These are phyloP conservation scores for Plenodomus tracheiphilus DNA, from an alignment of 2,329 filamentous ascomycete species.

Conservation along the genomic window DNA sequence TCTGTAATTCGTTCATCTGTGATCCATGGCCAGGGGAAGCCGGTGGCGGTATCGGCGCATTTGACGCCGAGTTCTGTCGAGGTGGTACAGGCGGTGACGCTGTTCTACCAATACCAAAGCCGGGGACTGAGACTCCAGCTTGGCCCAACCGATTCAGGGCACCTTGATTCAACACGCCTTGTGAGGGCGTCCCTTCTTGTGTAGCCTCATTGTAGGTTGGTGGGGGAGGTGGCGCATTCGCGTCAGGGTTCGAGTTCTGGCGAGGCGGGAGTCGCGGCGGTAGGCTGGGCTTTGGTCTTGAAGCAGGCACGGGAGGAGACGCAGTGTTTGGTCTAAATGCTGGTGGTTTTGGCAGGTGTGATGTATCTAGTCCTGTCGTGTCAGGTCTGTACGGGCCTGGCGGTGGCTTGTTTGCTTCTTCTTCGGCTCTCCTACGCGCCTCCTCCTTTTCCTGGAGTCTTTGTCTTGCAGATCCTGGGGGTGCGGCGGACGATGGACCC, in stretches of 20 bases:
- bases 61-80: conserved; percentile 41
- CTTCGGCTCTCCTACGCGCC: conserved; percentile 41
- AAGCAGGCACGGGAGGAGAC: conserved; percentile 23
- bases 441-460: conserved; percentile 40
- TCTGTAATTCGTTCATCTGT: conserved; percentile 69
- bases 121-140: conserved; percentile 78
- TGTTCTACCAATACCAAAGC: conserved; percentile 68
- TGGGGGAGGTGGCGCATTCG: conserved; percentile 51
- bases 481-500: conserved; percentile 50
- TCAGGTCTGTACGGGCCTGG: conserved; percentile 70
- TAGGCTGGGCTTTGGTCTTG: conserved; percentile 57
- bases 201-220: conserved; percentile 53
- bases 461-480: conserved; percentile 45
- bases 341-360: conserved; percentile 72
- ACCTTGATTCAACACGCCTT: conserved; percentile 57
- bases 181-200: conserved; percentile 31
- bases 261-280: conserved; percentile 75
- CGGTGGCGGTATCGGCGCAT: conserved; percentile 21
- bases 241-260: conserved; percentile 57
- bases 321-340: conserved; percentile 50
- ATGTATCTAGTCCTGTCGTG: conserved; percentile 71
- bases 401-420: conserved; percentile 46
- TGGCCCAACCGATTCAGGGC: conserved; percentile 69
- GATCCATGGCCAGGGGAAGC: conserved; percentile 27
- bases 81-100: conserved; percentile 38